These are phyloP conservation scores for Blastobotrys parvus DNA, from an alignment of 805 yeast species.

Conservation along the genomic window DNA sequence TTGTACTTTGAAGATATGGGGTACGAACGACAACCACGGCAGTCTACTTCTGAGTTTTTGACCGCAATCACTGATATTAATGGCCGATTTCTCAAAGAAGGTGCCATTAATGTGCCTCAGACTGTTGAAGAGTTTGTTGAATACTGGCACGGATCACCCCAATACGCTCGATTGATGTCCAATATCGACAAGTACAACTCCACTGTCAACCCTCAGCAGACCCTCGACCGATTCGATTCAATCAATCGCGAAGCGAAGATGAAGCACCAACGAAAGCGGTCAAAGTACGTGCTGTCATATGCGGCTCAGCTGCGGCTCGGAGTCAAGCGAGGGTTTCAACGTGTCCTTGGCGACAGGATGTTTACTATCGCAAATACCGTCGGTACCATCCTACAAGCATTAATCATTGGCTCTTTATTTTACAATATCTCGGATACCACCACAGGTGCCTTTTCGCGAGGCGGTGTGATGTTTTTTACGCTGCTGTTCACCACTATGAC, in stretches of 20 bases:
- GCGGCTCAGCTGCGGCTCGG: conserved; percentile 42
- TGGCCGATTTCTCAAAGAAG: conserved; percentile 44
- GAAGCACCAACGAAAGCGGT: conserved; percentile 30
- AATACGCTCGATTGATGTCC: conserved; percentile 33
- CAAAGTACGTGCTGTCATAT: conserved; percentile 39
- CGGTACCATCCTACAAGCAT: conserved; percentile 47
- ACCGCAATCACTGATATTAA: conserved; percentile 62
- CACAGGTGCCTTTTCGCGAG: conserved; percentile 52
- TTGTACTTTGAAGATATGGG: conserved; percentile 59
- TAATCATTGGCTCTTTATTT: conserved; percentile 56
- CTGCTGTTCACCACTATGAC: conserved; percentile 54
- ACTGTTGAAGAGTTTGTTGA: conserved; percentile 55
- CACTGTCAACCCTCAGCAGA: conserved; percentile 24
- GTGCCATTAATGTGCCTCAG: conserved; percentile 45
- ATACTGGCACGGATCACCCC: conserved; percentile 47
- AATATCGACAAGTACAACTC: conserved; percentile 40
- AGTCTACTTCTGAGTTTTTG: conserved; percentile 62
- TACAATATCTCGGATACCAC: conserved; percentile 45
- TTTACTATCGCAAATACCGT: conserved; percentile 37
- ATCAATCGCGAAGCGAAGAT: conserved; percentile 34
- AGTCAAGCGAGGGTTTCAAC: conserved; percentile 45
- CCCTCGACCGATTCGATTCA: conserved; percentile 29
- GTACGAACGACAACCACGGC: conserved; percentile 54
- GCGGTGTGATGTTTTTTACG: conserved; percentile 55
- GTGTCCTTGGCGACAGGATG: conserved; percentile 48